These are phyloP conservation scores for Ajuga reptans DNA, from an alignment of 305 asterid species.

Conservation along the genomic window DNA sequence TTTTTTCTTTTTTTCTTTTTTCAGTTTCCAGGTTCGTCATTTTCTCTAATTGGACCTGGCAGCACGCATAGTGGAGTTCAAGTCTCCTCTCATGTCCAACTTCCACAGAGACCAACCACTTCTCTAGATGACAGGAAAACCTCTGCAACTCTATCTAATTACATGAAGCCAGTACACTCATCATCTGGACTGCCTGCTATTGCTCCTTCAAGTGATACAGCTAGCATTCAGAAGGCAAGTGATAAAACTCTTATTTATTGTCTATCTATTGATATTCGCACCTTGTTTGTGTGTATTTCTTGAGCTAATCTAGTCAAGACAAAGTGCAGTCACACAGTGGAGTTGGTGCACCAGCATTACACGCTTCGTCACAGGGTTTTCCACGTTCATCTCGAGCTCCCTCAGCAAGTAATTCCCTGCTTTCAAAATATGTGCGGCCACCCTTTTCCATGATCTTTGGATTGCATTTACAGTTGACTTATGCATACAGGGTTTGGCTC, in stretches of 20 bases:
- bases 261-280: background rate
- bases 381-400: constrained; percentile 56
- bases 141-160: constrained; percentile 37
- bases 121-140: constrained; percentile 68
- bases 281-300: background rate
- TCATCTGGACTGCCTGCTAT: constrained; percentile 43
- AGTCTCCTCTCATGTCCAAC: constrained; percentile 49
- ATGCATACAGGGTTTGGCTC: constrained; percentile 73
- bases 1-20: no score
- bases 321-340: constrained; percentile 56
- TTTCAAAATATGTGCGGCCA: constrained; percentile 16
- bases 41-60: constrained; percentile 50
- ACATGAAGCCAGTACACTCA: constrained; percentile 52
- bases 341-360: constrained; percentile 37
- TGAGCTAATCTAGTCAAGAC: constrained; percentile 21
- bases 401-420: constrained; percentile 53
- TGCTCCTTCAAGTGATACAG: constrained; percentile 43
- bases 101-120: constrained; percentile 48
- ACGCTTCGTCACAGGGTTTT: constrained; percentile 55
- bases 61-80: constrained; percentile 44
- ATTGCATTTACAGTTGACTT: constrained; percentile 14
- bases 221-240: constrained; percentile 70
- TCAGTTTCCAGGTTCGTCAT: constrained; percentile 46
- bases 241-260: background rate
- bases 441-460: constrained; percentile 8